These are phyloP conservation scores for Marasmius fiardii DNA, from an alignment of 1,284 basidiomycete genomes.

Conservation along the genomic window DNA sequence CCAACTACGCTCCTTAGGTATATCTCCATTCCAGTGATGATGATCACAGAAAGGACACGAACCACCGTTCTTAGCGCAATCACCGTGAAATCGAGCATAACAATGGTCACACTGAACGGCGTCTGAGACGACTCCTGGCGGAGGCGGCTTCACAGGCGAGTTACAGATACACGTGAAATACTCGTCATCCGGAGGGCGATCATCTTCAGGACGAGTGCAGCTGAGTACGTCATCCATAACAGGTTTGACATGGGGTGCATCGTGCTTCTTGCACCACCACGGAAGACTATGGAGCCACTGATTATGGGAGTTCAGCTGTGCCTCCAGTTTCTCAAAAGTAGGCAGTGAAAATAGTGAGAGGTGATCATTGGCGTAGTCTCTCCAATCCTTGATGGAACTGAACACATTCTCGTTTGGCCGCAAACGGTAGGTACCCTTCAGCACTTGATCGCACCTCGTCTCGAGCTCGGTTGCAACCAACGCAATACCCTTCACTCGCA, in stretches of 20 bases:
- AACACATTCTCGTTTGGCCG: constrained; percentile 60
- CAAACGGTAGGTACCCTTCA: constrained; percentile 57
- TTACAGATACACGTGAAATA: constrained; percentile 82
- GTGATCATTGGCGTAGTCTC: constrained; percentile 64
- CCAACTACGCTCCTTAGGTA: constrained; percentile 75
- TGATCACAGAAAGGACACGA: constrained; percentile 87
- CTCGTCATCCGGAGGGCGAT: constrained; percentile 71
- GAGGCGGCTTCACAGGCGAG: constrained; percentile 68
- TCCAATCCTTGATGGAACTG: constrained; percentile 68
- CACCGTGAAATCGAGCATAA: constrained; percentile 77
- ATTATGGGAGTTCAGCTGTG: constrained; percentile 60
- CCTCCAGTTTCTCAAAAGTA: constrained; percentile 65
- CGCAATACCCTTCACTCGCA: constrained; percentile 63
- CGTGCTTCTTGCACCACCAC: constrained; percentile 70
- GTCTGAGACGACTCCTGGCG: constrained; percentile 66
- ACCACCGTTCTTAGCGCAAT: constrained; percentile 79
- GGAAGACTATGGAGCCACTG: constrained; percentile 71
- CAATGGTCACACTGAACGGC: constrained; percentile 87
- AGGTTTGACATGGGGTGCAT: constrained; percentile 52
- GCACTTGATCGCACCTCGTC: constrained; percentile 66
- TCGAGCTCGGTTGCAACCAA: constrained; percentile 74
- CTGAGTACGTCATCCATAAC: constrained; percentile 71
- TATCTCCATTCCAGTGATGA: constrained; percentile 81
- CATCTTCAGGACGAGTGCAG: constrained; percentile 69
- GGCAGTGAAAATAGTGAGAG: constrained; percentile 70